Conservation (phyloP, 352 stramenopile species). For the Pythium dissotocum region DNA sequence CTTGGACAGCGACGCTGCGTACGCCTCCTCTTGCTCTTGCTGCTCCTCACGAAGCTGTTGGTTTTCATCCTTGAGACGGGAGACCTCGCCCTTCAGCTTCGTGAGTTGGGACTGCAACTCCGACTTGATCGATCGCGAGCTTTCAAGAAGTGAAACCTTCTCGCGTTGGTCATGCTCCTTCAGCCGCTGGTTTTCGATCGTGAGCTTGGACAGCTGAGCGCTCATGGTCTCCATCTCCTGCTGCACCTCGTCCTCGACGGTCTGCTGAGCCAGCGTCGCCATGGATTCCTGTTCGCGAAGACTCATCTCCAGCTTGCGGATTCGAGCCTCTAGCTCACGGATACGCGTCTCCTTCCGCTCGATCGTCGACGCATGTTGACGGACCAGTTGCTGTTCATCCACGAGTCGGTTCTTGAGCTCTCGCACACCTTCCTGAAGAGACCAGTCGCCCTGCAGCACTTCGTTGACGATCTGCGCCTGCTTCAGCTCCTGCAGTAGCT, state of each 20-base stretch:
- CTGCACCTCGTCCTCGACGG: slow-evolving; percentile 44
- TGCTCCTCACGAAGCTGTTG: slow-evolving; percentile 43
- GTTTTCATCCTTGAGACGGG: neutral
- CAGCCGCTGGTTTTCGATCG: slow-evolving; percentile 53
- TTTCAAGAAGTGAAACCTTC: slow-evolving; percentile 23
- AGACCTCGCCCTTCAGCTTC: slow-evolving; percentile 47
- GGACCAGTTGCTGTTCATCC: slow-evolving; percentile 20
- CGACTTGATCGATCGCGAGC: slow-evolving; percentile 17
- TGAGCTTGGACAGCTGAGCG: slow-evolving; percentile 50
- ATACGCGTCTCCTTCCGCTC: slow-evolving; percentile 27
- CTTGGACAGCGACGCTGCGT: slow-evolving; percentile 16
- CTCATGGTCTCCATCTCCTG: slow-evolving; percentile 44
- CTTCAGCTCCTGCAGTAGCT: slow-evolving; percentile 45
- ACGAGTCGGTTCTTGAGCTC: slow-evolving; percentile 25
- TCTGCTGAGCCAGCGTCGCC: slow-evolving; percentile 36
- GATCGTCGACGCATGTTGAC: slow-evolving; percentile 20
- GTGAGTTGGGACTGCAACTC: slow-evolving; percentile 40
- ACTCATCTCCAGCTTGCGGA: slow-evolving; percentile 17
- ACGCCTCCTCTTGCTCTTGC: slow-evolving; percentile 13
- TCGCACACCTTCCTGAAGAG: slow-evolving; percentile 22
- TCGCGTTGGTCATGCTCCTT: slow-evolving; percentile 29
- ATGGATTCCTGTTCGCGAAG: slow-evolving; percentile 16
- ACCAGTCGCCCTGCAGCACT: slow-evolving; percentile 25
- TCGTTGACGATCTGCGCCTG: slow-evolving; percentile 21
- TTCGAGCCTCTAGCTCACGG: slow-evolving; percentile 17